These are phyloP conservation scores for Didymella sp. DNA, from an alignment of 2,329 filamentous ascomycete genomes.

Conservation along the genomic window DNA sequence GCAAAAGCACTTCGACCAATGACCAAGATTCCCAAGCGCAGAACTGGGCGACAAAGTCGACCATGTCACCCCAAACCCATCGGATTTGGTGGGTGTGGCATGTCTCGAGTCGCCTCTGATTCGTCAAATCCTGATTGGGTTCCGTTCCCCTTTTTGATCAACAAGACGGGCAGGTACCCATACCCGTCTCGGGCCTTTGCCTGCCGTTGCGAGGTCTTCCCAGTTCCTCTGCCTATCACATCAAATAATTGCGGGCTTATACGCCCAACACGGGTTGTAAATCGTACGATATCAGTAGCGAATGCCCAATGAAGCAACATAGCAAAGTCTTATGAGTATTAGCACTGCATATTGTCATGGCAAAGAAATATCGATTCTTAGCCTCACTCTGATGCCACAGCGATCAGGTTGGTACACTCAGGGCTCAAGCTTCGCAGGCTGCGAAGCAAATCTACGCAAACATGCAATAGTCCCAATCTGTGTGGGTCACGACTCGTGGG, in stretches of 20 bases:
- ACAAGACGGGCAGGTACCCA: constrained; percentile 15
- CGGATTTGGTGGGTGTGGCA: constrained; percentile 9
- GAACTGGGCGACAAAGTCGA: not conserved
- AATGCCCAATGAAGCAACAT: constrained; percentile 13
- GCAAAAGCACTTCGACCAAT: constrained; percentile 4
- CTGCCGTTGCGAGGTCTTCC: constrained; percentile 12
- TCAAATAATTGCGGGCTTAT: constrained; percentile 11
- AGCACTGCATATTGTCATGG: constrained; percentile 7
- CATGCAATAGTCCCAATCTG: constrained; percentile 1
- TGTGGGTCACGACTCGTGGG: not conserved
- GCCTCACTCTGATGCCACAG: not conserved
- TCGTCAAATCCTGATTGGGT: constrained; percentile 6
- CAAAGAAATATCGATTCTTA: constrained; percentile 5
- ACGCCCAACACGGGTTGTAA: constrained; percentile 10
- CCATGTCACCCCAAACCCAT: constrained; percentile 1
- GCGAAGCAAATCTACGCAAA: not conserved
- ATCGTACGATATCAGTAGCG: constrained; percentile 14
- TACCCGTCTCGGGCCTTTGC: constrained; percentile 18
- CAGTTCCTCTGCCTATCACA: constrained; percentile 13
- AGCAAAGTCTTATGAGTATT: not conserved
- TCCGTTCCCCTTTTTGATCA: constrained; percentile 9
- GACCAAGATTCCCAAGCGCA: not conserved
- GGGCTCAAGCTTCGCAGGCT: not conserved
- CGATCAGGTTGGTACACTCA: not conserved
- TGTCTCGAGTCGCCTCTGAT: constrained; percentile 17